Evolutionary conservation across 2,329 filamentous ascomycete genomes (phyloP).

Genomic region (Neurospora crassa): DNA sequence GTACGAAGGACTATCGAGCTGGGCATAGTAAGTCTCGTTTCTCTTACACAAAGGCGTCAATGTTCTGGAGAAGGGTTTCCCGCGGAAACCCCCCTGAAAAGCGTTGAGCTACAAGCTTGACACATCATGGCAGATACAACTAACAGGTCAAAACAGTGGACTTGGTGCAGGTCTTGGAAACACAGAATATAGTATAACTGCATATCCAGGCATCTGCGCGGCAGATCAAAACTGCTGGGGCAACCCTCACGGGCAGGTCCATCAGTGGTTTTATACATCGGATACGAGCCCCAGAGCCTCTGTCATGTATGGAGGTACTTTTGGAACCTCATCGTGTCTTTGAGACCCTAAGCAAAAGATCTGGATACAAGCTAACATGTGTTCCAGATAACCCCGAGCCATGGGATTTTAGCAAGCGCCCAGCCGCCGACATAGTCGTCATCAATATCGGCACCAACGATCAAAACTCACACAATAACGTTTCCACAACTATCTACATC

Average conservation of each 20-base stretch:
- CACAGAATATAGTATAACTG: conserved; percentile 48
- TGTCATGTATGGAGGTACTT: conserved; percentile 33
- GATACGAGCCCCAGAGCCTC: conserved; percentile 40
- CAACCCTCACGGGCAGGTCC: conserved; percentile 36
- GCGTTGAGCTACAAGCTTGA: neutral
- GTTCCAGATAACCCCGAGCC: conserved; percentile 30
- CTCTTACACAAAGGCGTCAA: neutral
- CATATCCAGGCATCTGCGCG: conserved; percentile 49
- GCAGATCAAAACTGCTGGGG: conserved; percentile 47
- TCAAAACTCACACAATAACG: conserved; percentile 31
- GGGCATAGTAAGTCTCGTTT: conserved; percentile 31
- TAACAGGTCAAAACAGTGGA: conserved; percentile 20
- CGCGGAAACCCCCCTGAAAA: neutral
- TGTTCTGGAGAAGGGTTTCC: neutral
- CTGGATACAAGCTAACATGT: neutral
- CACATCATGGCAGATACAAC: neutral
- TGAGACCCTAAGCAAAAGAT: neutral
- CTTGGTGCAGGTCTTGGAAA: conserved; percentile 47
- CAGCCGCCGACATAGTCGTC: conserved; percentile 33
- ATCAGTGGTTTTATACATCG: conserved; percentile 49
- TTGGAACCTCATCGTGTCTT: conserved; percentile 3
- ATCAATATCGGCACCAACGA: conserved; percentile 40
- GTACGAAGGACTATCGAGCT: conserved; percentile 48
- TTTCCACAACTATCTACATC: conserved; percentile 28
- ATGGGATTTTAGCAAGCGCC: conserved; percentile 34